Base-by-base conservation (phyloP, 2,329 filamentous ascomycete species). In the Westerdykella ornata region DNA sequence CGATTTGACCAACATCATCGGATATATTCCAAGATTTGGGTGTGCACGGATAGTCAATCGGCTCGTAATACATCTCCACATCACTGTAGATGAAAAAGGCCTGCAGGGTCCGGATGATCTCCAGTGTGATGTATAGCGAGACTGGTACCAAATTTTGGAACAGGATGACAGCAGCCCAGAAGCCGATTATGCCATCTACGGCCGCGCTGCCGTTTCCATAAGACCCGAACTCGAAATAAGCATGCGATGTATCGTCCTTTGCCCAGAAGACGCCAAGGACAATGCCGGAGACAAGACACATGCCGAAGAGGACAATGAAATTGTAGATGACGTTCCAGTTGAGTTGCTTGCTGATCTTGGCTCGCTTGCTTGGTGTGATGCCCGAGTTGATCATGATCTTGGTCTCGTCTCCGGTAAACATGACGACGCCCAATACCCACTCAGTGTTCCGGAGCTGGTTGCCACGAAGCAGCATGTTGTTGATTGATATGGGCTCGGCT, bases 371-470 rank as follows among this genome's bases (percentile, higher is more conserved):
- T 11, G 94, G 92, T 1, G 92, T 98, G 47, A 90, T 84, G 45
- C 92, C 92, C 19, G 92, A 86, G 63, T 98, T 98, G 72, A 96
- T 85, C 92, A 98, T 98, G 64, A 96, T 97, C 71, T 97, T 98
- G 26, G 90, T 95, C 64, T 98, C 90, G 59, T 89, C 82, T 26
- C 92, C 92, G 12, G 92, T 97, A 68, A 94, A 98, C 14, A 94
- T 74, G 37, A 97, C 90, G 3, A 98, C 78, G 39, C 89, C 92
- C 5, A 98, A 76, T 40, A 88, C 77, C 92, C 92, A 98, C 60
- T 97, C 89, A 0, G 92, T 98, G 65, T 97, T 98, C 51, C 89
- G 81, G 37, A 98, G 69, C 54, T 88, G 94, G 68, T 88, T 95
- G 41, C 92, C 92, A 72, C 92, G 85, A 34, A 98, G 80, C 20